Percentiles rank a stretch among this genome's conserved stretches.
phyloP scores from a whole-genome alignment of 345 rosid species.

The Syzygium aromaticum region DNA sequence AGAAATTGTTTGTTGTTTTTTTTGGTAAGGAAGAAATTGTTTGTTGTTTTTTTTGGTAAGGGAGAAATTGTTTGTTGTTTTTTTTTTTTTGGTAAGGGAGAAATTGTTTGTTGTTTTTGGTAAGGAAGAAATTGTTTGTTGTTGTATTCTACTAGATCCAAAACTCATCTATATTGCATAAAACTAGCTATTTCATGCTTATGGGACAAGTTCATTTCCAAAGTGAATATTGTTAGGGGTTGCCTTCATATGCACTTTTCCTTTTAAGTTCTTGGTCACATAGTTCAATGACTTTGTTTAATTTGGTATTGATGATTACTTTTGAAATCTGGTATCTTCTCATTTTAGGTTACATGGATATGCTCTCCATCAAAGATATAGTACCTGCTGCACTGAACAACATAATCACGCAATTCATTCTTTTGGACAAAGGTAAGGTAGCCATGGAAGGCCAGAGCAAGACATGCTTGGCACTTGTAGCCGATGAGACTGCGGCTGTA shows the following conservation, averaged over 20 bases:
- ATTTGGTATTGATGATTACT: no score
- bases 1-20: no score
- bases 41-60: not conserved
- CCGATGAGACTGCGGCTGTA: conserved; percentile 65
- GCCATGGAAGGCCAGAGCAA: conserved; percentile 23
- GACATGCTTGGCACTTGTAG: conserved; percentile 51
- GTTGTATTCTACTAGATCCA: not conserved
- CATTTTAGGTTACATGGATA: not conserved
- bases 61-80: not conserved
- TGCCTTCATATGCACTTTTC: not conserved
- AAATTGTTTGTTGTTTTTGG: not conserved
- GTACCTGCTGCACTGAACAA: conserved; percentile 65
- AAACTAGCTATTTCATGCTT: not conserved
- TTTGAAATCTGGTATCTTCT: not conserved
- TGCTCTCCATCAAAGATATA: conserved; percentile 39
- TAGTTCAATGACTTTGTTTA: not conserved
- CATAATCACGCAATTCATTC: conserved; percentile 53
- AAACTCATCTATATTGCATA: not conserved
- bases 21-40: no score
- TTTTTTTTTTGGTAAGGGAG: no score
- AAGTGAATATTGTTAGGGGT: not conserved
- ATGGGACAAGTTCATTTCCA: not conserved
- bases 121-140: not conserved
- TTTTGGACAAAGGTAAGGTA: conserved; percentile 36
- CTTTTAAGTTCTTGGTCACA: not conserved